Evolutionary conservation across 116 monocot genomes (phyloP), one percentile per base, ranked within the genome.

Genomic region (Trichopus zeylanicus): DNA sequence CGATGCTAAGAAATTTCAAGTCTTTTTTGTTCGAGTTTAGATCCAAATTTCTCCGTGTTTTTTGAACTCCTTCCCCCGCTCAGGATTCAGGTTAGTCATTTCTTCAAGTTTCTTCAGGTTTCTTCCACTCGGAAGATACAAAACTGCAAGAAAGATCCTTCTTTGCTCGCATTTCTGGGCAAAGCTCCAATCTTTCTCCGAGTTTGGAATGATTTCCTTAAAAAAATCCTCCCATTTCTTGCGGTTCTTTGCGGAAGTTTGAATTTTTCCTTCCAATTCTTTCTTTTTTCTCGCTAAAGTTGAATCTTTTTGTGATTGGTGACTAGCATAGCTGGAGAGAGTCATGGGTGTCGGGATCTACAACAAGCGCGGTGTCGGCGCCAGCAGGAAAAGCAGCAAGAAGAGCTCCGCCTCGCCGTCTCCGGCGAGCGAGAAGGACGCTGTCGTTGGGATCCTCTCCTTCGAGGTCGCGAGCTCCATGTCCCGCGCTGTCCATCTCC

Each of bases 401-500:
- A 74, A 53, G 63, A 49, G 29, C 7, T 64, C 64, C 33, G 27
- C 30, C 16, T 11, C 52, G 20, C 47, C 55, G 46, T 10, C 28
- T 12, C 24, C 54, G 13, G 56, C 48, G 9, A 31, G 22, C 10
- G 48, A 22, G 27, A 69, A 33, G n/a, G 51, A 25, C 22, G 26
- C 49, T 46, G 53, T 24, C 51, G 70, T 88, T 30, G 88, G 88
- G 18, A 93, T 93, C 63, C 73, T 85, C 59, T 85, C 79, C 37
- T 85, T 85, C 62, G 92, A 93, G 70, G 72, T 88, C 9, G 82
- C 84, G 42, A 73, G 60, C 67, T 80, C 87, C 54, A 80, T 87
- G 83, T 81, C 83, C 18, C 87, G 83, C 33, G 74, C 85, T 10
- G 49, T 73, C 22, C 72, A 68, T 61, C 75, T 85, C 53, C 69